Evolutionary conservation across 2,329 filamentous ascomycete genomes (phyloP), one percentile per base, ranked within the genome.

Genomic region (Rachicladosporium sp.): DNA sequence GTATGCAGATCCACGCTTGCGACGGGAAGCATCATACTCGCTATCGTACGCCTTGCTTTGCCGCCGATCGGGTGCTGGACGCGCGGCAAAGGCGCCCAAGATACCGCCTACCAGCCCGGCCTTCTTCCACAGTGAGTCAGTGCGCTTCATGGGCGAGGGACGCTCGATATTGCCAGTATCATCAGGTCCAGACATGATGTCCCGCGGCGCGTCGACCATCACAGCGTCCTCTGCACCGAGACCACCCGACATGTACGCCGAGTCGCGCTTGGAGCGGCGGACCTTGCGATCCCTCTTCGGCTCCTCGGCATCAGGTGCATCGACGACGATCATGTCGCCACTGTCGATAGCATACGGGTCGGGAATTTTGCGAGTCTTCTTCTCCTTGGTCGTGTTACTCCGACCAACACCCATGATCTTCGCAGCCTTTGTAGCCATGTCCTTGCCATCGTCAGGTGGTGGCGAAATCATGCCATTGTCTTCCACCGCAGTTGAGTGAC

Each of bases 341-440:
- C 48, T 51, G 43, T 76, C 71, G 41, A 78, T 66, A 21, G 75
- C 66, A 62, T 81, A 79, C 44, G 79, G 73, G 56, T 75, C 69
- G 44, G 66, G 68, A 43, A 62, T 57, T 45, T 56, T 49, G 59
- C 63, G 76, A 40, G 71, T 70, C 50, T 65, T 59, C 52, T 71
- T 68, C 47, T 65, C 65, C 44, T 64, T 66, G 37, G 66, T 66
- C 9, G 66, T 65, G 33, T 65, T 66, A 49, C 57, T 66, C 43
- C 52, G 46, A 32, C 48, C 50, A 32, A 74, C 61, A 49, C 65
- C 86, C 76, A 91, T 76, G 38, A 89, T 62, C 60, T 79, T 87
- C 27, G 84, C 83, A 21, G 84, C 85, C 60, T 93, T 93, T 34
- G 76, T 71, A 6, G 79, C 72, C 54, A 85, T 50, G n/a, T 58